Base-by-base conservation (phyloP, 164 flowering plant genomes). In the Tinospora cordifolia region DNA sequence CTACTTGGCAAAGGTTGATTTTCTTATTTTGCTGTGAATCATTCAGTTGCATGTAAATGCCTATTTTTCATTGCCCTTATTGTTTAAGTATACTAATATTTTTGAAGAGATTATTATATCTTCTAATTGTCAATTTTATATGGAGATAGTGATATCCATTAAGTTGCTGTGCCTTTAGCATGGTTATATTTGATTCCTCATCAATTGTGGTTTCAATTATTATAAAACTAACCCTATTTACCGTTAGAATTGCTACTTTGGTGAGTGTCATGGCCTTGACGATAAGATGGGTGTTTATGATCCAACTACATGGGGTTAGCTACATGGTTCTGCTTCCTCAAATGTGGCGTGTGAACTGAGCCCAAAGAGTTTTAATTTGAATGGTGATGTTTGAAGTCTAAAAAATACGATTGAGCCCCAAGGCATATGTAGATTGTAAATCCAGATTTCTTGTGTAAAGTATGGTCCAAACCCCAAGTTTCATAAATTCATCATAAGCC, bases 1-100 rank as follows among this genome's bases (percentile, higher is more conserved):
- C 47, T 93, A 91, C 82, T 80, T 93, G 71, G 98, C 97, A 39
- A 91, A 93, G 98, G 97, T 93, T 65, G 65, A 30, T 24, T 34
- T 65, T 49, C 47, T 63, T n/a, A 17, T 40, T 70, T 67, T 40
- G 19, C 30, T 64, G 24, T 7, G 8, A 39, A 54, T 14, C 66
- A 51, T 0, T 17, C 70, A 25, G 8, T 62, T 2, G 30, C 21
- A 58, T 66, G 13, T 67, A 30, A n/a, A 10, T 73, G n/a, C 24
- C 27, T 54, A 25, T 59, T 46, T 3, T 13, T 66, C 38, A 27
- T 36, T 44, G 17, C 36, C 19, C 30, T 2, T 19, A 17, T 34
- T 27, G 22, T 22, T 58, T 58, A 22, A 22, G 4, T 30, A 30
- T 30, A 30, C 4, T 30, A 1, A 30, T 30, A n/a, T 58, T 15